Percentiles rank a stretch among this genome's conserved stretches.
phyloP scores from a whole-genome alignment of 2,329 filamentous ascomycete species.

The Aureobasidium zeae region DNA sequence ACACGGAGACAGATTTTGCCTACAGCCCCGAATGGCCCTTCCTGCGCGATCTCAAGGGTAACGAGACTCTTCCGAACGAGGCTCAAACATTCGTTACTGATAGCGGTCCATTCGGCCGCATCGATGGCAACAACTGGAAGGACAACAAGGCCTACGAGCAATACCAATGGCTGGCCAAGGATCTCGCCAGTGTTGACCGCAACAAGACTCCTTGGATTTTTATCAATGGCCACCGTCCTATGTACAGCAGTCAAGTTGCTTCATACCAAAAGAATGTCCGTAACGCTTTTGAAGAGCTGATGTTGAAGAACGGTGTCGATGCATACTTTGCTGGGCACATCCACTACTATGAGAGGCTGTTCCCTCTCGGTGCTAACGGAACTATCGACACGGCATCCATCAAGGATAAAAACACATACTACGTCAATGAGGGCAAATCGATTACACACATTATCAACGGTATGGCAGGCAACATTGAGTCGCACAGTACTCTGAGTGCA shows the following conservation, averaged over 20 bases:
- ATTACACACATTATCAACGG: slow-evolving; percentile 45
- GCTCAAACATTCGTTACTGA: slow-evolving; percentile 41
- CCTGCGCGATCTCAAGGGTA: slow-evolving; percentile 33
- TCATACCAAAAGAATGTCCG: slow-evolving; percentile 38
- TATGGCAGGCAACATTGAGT: slow-evolving; percentile 46
- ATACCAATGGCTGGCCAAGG: slow-evolving; percentile 40
- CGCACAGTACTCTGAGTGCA: slow-evolving; percentile 34
- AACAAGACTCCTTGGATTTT: slow-evolving; percentile 43
- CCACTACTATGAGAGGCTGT: slow-evolving; percentile 41
- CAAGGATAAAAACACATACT: slow-evolving; percentile 42
- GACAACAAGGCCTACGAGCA: slow-evolving; percentile 39
- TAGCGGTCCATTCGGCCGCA: slow-evolving; percentile 40
- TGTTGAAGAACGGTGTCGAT: slow-evolving; percentile 40
- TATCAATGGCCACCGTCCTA: slow-evolving; percentile 37
- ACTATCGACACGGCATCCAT: slow-evolving; percentile 36
- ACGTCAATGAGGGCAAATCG: slow-evolving; percentile 39
- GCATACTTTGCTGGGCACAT: slow-evolving; percentile 38
- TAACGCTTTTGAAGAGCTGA: slow-evolving; percentile 37
- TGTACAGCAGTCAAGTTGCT: slow-evolving; percentile 39
- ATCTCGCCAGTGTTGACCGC: slow-evolving; percentile 38
- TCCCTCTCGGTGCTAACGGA: slow-evolving; percentile 31
- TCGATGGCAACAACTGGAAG: slow-evolving; percentile 32
- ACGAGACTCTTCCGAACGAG: slow-evolving; percentile 34
- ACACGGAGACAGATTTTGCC: slow-evolving; percentile 44
- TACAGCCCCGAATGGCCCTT: slow-evolving; percentile 41